These are phyloP conservation scores for Boletellus sp. DNA, from an alignment of 1,284 basidiomycete species.

Conservation along the genomic window DNA sequence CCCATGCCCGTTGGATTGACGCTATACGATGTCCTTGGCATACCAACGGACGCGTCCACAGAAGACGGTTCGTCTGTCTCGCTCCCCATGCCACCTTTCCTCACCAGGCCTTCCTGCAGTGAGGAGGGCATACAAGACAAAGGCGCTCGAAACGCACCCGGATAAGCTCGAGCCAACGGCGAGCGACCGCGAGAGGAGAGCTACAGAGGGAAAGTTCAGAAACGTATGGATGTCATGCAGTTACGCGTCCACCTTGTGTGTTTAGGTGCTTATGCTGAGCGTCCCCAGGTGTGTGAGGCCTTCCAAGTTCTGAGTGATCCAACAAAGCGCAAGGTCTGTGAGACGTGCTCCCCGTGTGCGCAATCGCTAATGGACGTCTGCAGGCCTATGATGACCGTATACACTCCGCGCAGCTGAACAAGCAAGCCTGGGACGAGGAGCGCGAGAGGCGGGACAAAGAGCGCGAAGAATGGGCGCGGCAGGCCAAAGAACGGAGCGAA, in stretches of 20 bases:
- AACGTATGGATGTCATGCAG: slow-evolving; percentile 33
- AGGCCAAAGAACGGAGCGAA: slow-evolving; percentile 47
- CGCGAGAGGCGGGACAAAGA: slow-evolving; percentile 50
- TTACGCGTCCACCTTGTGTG: slow-evolving; percentile 19
- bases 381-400: slow-evolving; percentile 55
- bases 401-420: slow-evolving; percentile 29
- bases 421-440: slow-evolving; percentile 36
- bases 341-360: neutral
- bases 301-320: slow-evolving; percentile 46
- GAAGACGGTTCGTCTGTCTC: slow-evolving; percentile 35
- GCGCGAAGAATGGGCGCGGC: slow-evolving; percentile 57
- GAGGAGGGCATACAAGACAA: slow-evolving; percentile 58
- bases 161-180: slow-evolving; percentile 55
- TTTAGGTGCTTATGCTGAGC: slow-evolving; percentile 17
- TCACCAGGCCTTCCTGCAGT: slow-evolving; percentile 36
- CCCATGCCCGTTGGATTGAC: slow-evolving; percentile 32
- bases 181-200: slow-evolving; percentile 43
- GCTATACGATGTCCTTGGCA: slow-evolving; percentile 34
- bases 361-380: neutral
- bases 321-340: slow-evolving; percentile 55
- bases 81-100: neutral
- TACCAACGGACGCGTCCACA: slow-evolving; percentile 28
- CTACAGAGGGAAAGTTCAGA: slow-evolving; percentile 51
- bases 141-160: slow-evolving; percentile 61
- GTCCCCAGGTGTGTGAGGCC: slow-evolving; percentile 38